Percentiles rank a stretch among this genome's conserved stretches.
Evolutionary conservation across 148 eudicot genomes (phyloP).

Genomic region (Rhododendron griersonianum): DNA sequence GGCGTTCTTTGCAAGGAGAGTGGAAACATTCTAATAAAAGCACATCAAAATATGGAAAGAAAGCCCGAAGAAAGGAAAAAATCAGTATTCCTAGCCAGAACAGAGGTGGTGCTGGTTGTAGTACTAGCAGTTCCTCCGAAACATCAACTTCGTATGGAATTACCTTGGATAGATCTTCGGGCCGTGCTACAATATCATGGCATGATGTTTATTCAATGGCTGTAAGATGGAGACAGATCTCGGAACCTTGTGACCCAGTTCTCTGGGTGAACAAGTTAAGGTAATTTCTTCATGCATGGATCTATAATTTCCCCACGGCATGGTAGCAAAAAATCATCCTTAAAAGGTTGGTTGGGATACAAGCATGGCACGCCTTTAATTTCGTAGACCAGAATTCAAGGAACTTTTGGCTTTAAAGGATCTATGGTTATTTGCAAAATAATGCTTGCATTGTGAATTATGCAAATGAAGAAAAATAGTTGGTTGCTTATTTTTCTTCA

Average conservation of each 20-base stretch:
- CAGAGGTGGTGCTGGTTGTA: slow-evolving; percentile 97
- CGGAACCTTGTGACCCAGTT: slow-evolving; percentile 98
- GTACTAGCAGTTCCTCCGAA: slow-evolving; percentile 72
- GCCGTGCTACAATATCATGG: slow-evolving; percentile 76
- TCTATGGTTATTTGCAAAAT: neutral
- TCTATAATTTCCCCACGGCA: neutral
- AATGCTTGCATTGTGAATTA: neutral
- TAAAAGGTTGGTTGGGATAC: neutral
- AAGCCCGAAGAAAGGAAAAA: slow-evolving; percentile 68
- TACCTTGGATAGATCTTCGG: slow-evolving; percentile 59
- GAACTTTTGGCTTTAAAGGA: neutral
- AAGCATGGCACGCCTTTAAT: neutral
- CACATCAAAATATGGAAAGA: slow-evolving; percentile 60
- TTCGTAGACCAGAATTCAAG: neutral
- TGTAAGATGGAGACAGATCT: slow-evolving; percentile 97
- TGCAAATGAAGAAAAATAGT: neutral
- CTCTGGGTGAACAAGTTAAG: slow-evolving; percentile 96
- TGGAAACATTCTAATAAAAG: slow-evolving; percentile 66
- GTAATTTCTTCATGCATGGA: slow-evolving; percentile 28
- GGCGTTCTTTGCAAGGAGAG: slow-evolving; percentile 87
- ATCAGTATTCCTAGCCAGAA: slow-evolving; percentile 59
- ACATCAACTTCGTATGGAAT: slow-evolving; percentile 45
- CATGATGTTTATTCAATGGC: slow-evolving; percentile 82
- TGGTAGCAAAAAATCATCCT: slow-evolving; percentile 1
- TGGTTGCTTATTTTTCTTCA: neutral